A percentile compares a stretch with the other conserved stretches of the same genome.
Conservation (phyloP, 2,329 filamentous ascomycete species). For the Tolypocladium ovalisporum region DNA sequence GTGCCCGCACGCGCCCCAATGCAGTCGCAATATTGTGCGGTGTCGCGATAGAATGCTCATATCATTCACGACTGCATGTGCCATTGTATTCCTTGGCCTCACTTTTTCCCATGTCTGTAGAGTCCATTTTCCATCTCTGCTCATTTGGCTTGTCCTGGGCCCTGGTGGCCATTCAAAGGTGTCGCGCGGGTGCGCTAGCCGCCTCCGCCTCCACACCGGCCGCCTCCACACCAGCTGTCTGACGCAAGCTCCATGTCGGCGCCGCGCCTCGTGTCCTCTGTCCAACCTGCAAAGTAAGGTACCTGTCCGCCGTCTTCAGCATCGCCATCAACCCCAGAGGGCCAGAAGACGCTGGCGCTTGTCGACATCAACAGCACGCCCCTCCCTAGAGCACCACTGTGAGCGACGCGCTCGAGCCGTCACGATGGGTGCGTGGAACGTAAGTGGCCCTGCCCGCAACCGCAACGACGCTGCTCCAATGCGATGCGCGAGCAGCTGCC, state of each 20-base stretch:
- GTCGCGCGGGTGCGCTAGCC: background rate
- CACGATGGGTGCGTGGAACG: constrained; percentile 30
- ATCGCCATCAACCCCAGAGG: background rate
- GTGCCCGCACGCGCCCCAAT: too few species aligned
- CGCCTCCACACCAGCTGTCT: background rate
- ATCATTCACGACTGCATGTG: too few species aligned
- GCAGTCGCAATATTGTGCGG: too few species aligned
- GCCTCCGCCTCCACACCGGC: background rate
- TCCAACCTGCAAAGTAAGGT: background rate
- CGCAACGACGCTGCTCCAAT: too few species aligned
- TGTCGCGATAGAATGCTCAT: too few species aligned
- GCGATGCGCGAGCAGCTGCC: background rate
- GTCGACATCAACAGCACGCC: background rate
- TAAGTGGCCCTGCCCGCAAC: constrained; percentile 12
- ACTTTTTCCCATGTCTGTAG: too few species aligned
- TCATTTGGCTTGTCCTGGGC: too few species aligned
- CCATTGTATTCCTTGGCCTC: too few species aligned
- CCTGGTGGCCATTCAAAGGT: background rate
- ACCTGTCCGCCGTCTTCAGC: background rate
- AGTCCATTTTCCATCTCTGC: too few species aligned
- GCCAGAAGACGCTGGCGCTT: background rate
- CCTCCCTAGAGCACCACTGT: background rate
- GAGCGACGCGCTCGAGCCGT: constrained; percentile 7
- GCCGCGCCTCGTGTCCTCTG: constrained; percentile 1
- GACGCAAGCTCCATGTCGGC: constrained; percentile 6